phyloP scores from a whole-genome alignment of 106 monocot genomes.

The Dioscorea dumetorum region DNA sequence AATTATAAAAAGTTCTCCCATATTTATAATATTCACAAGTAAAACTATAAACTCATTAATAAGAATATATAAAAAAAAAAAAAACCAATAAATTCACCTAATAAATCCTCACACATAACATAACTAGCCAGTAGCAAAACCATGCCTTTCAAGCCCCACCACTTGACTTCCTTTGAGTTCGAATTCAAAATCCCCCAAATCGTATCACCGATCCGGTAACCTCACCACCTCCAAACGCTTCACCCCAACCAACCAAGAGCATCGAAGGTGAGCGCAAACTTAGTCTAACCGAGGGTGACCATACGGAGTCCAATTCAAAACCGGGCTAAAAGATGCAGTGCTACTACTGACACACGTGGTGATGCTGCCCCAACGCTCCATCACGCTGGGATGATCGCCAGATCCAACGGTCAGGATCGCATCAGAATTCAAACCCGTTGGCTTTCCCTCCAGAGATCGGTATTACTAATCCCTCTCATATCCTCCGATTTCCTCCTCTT shows the following conservation, averaged over 20 bases:
- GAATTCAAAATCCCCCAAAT: not conserved
- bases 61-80: not conserved
- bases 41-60: not conserved
- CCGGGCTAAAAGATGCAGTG: not conserved
- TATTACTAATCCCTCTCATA: not conserved
- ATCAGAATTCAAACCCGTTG: slow-evolving; percentile 1
- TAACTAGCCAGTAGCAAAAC: not conserved
- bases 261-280: too few species aligned
- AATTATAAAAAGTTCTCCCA: too few species aligned
- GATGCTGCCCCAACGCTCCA: not conserved
- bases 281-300: not conserved
- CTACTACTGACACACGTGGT: not conserved
- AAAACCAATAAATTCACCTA: not conserved
- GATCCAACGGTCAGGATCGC: not conserved
- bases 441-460: slow-evolving; percentile 5
- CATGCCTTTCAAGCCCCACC: not conserved
- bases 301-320: not conserved
- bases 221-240: not conserved
- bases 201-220: not conserved
- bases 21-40: not conserved
- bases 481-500: too few species aligned
- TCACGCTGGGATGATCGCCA: slow-evolving; percentile 1
- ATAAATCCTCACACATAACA: not conserved
- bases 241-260: not conserved
- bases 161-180: not conserved